These are phyloP conservation scores for Aureobasidium mangrovei DNA, from an alignment of 2,329 filamentous ascomycete genomes.

Conservation along the genomic window DNA sequence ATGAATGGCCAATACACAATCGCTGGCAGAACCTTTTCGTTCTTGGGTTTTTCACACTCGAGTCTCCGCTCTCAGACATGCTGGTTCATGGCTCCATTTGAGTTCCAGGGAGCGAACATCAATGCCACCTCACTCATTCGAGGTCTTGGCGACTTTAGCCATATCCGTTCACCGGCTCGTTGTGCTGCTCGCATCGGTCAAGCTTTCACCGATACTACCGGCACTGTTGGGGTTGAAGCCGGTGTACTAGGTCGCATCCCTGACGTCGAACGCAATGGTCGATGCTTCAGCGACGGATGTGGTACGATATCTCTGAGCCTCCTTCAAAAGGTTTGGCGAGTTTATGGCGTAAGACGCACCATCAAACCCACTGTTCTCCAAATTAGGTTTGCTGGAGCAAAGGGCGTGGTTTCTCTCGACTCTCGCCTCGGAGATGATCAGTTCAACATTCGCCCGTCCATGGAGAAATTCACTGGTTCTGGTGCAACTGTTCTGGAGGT, in stretches of 20 bases:
- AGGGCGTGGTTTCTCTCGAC: constrained; percentile 71
- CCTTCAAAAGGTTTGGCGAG: constrained; percentile 50
- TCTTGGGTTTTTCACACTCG: constrained; percentile 73
- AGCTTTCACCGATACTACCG: constrained; percentile 67
- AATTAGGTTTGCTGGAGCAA: constrained; percentile 63
- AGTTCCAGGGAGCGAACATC: constrained; percentile 24
- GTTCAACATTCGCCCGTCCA: constrained; percentile 60
- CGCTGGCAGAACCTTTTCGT: constrained; percentile 53
- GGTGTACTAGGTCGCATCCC: constrained; percentile 23
- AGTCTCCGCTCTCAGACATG: constrained; percentile 63
- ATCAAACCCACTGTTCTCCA: constrained; percentile 59
- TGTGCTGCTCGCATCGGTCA: constrained; percentile 53
- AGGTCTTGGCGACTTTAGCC: constrained; percentile 41
- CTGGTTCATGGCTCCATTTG: constrained; percentile 54
- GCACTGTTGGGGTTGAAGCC: constrained; percentile 44
- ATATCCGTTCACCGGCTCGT: constrained; percentile 47
- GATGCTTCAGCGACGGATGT: constrained; percentile 71
- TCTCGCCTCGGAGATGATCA: constrained; percentile 46
- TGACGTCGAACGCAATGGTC: constrained; percentile 42
- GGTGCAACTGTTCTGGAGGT: constrained; percentile 55
- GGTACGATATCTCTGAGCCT: constrained; percentile 60
- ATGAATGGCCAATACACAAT: constrained; percentile 53
- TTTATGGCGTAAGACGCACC: constrained; percentile 39
- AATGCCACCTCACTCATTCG: constrained; percentile 35
- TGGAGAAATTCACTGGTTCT: constrained; percentile 65